Conservation (phyloP, 2,329 filamentous ascomycete genomes). For the Fusarium tricinctum region DNA sequence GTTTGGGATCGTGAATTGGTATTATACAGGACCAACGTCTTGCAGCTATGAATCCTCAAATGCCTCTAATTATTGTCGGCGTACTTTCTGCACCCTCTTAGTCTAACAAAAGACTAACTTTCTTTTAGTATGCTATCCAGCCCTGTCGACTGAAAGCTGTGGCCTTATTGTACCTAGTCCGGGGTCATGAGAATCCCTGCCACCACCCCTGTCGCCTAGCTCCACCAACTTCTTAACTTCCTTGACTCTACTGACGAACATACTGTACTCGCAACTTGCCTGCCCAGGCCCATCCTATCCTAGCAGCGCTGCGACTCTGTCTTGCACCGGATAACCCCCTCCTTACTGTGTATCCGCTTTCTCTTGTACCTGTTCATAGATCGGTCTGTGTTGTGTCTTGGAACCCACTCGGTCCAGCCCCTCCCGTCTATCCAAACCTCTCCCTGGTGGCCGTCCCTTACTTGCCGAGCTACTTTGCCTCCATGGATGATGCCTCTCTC, state of each 20-base stretch:
- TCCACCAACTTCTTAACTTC: constrained; percentile 45
- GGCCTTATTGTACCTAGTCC: constrained; percentile 47
- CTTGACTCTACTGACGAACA: constrained; percentile 47
- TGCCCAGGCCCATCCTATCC: constrained; percentile 39
- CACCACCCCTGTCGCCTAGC: constrained; percentile 33
- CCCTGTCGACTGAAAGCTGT: constrained; percentile 45
- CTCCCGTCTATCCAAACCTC: constrained; percentile 48
- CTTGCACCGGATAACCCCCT: constrained; percentile 40
- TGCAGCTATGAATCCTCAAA: constrained; percentile 25
- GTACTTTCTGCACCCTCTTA: constrained; percentile 9
- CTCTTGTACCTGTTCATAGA: constrained; percentile 46
- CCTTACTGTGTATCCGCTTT: constrained; percentile 35
- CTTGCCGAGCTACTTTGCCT: constrained; percentile 45
- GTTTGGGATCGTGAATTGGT: constrained; percentile 38
- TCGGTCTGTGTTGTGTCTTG: constrained; percentile 49
- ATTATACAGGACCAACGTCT: constrained; percentile 38
- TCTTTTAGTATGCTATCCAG: constrained; percentile 34
- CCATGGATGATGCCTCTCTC: constrained; percentile 52
- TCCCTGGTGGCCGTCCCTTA: constrained; percentile 47
- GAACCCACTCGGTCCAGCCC: constrained; percentile 47
- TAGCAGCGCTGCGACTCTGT: constrained; percentile 47
- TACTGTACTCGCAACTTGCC: constrained; percentile 42
- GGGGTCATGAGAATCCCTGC: constrained; percentile 41
- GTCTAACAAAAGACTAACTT: constrained; percentile 14
- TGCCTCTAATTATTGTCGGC: constrained; percentile 21